A percentile compares a stretch with the other conserved stretches of the same genome.
Conservation (phyloP, 495 filamentous ascomycete genomes). For the Penicillium atrosanguineum region DNA sequence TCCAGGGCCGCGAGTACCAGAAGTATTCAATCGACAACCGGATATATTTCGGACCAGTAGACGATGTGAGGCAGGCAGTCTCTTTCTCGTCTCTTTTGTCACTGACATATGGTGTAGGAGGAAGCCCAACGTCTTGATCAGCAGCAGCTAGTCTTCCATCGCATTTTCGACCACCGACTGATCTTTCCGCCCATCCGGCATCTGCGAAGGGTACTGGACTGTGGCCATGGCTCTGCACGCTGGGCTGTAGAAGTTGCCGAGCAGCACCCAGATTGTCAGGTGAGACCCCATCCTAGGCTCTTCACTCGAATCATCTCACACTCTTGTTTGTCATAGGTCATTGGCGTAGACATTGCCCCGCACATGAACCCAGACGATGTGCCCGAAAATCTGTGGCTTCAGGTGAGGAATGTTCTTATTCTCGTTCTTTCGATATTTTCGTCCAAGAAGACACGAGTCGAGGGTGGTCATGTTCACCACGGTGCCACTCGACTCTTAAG, state of each 20-base stretch:
- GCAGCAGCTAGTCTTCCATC: constrained; percentile 68
- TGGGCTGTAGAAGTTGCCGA: constrained; percentile 63
- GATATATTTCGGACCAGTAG: constrained; percentile 77
- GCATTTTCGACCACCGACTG: constrained; percentile 70
- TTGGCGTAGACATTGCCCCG: constrained; percentile 77
- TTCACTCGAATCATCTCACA: constrained; percentile 14
- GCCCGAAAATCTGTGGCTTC: constrained; percentile 68
- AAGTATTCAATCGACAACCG: constrained; percentile 68
- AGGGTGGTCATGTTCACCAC: neutral
- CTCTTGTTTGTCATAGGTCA: constrained; percentile 55
- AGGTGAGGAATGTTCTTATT: constrained; percentile 41
- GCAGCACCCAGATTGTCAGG: constrained; percentile 70
- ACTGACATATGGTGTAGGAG: constrained; percentile 53
- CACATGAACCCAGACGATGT: constrained; percentile 67
- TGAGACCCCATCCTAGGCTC: constrained; percentile 27
- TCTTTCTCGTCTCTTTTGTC: neutral
- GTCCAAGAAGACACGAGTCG: neutral
- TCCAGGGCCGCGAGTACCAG: constrained; percentile 71
- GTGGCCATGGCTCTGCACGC: constrained; percentile 66
- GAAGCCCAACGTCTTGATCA: constrained; percentile 74
- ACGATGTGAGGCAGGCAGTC: constrained; percentile 63
- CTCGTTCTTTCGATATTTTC: neutral
- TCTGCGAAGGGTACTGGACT: constrained; percentile 70
- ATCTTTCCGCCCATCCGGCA: constrained; percentile 73
- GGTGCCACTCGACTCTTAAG: neutral